Percentiles rank a stretch among this genome's conserved stretches.
phyloP scores from a whole-genome alignment of 352 stramenopile genomes.

The Phytophthora syringae region DNA sequence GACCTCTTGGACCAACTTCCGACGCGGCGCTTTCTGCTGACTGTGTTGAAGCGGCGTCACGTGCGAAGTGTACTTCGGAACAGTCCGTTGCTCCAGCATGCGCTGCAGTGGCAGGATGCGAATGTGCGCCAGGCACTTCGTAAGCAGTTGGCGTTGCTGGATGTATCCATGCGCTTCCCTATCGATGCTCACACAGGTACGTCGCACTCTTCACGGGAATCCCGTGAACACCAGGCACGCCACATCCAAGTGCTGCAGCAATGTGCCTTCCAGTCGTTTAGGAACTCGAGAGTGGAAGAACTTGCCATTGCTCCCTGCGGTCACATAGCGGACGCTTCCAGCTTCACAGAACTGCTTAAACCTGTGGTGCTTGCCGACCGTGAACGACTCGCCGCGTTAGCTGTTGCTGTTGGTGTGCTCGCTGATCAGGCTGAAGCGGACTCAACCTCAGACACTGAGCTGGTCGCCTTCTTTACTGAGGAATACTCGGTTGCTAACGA shows the following conservation, averaged over 20 bases:
- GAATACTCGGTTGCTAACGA: slow-evolving; percentile 50
- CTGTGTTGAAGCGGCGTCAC: slow-evolving; percentile 72
- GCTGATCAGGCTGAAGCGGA: slow-evolving; percentile 41
- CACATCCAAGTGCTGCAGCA: slow-evolving; percentile 83
- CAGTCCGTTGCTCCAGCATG: slow-evolving; percentile 49
- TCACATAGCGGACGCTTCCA: slow-evolving; percentile 48
- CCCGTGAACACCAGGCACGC: slow-evolving; percentile 50
- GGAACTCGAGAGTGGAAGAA: slow-evolving; percentile 56
- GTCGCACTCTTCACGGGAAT: slow-evolving; percentile 59
- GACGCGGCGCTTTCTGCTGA: slow-evolving; percentile 89
- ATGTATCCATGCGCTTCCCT: slow-evolving; percentile 74
- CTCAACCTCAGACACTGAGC: slow-evolving; percentile 36
- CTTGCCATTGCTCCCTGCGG: slow-evolving; percentile 67
- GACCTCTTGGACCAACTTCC: slow-evolving; percentile 90
- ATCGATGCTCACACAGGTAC: slow-evolving; percentile 87
- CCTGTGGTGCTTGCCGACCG: slow-evolving; percentile 43
- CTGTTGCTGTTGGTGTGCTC: slow-evolving; percentile 58
- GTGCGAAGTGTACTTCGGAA: slow-evolving; percentile 48
- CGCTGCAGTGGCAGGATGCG: slow-evolving; percentile 41
- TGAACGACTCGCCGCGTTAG: slow-evolving; percentile 40
- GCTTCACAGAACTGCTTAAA: slow-evolving; percentile 52
- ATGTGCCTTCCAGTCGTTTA: slow-evolving; percentile 51
- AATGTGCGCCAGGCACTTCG: slow-evolving; percentile 53
- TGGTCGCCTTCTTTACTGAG: slow-evolving; percentile 67
- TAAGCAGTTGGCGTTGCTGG: slow-evolving; percentile 72